Evolutionary conservation across 805 yeast species (phyloP), one percentile per base, ranked within the genome.

Genomic region (Hanseniaspora singularis): DNA sequence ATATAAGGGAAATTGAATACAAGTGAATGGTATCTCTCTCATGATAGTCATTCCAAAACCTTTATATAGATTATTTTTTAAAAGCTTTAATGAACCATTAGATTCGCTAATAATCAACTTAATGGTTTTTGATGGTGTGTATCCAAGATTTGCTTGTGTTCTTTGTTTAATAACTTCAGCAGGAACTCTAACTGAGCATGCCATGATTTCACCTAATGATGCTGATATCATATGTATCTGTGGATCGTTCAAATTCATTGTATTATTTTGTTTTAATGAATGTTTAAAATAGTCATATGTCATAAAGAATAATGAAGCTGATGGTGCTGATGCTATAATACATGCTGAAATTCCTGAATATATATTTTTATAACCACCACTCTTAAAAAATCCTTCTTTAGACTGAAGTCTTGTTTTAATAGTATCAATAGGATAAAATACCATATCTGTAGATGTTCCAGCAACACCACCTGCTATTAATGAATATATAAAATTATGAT

Each of bases 81-180:
- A 33, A 7, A 28, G 28, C 0, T 77, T 66, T 3, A 96, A 95
- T 62, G 86, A 95, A 1, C 92, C 89, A 1, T 79, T 68, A 51
- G 71, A 65, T 59, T 84, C 82, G 43, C 66, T 64, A 14, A 85
- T 58, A 33, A 89, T 66, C 46, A 72, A 67, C 54, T 68, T 69
- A 50, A 92, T 71, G 12, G 95, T 82, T 39, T 75, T 75, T 61
- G 70, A 69, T 9, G 96, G 85, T 0, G 76, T 64, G 33, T 64
- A 61, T 9, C 55, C 52, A 9, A 36, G 9, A 33, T 77, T 66
- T 0, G 95, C 77, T 62, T 92, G 99, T 0, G 97, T 83, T 49
- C 96, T 70, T 64, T 92, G 98, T 64, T 92, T 92, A 55, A 92
- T 77, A 22, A 92, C 94, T 60, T 92, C 99, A 0, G 95, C 94